These are phyloP conservation scores for Rhodotorula glutinis DNA, from an alignment of 1,284 basidiomycete species.

Conservation along the genomic window DNA sequence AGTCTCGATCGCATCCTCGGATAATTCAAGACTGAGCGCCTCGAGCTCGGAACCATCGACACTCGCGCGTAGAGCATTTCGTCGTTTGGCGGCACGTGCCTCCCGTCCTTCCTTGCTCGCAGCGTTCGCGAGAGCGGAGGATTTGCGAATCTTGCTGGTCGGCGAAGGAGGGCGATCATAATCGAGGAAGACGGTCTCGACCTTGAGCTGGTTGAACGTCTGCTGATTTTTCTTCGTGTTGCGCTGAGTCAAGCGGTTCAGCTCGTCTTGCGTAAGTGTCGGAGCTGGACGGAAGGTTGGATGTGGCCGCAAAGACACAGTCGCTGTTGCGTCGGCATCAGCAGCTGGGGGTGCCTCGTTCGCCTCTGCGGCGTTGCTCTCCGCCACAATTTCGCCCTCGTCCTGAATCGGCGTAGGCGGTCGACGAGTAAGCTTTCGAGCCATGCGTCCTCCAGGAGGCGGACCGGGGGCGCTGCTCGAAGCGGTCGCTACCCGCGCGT, in stretches of 20 bases:
- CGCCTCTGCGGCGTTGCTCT: neutral
- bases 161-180: conserved; percentile 41
- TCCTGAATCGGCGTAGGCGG: neutral
- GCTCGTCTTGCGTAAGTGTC: conserved; percentile 32
- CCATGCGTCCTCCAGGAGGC: neutral
- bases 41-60: conserved; percentile 27
- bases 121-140: conserved; percentile 14
- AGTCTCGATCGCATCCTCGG: neutral
- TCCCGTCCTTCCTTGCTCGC: conserved; percentile 25
- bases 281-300: conserved; percentile 24
- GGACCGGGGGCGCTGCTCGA: neutral
- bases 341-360: neutral
- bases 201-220: conserved; percentile 37
- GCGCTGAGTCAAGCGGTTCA: conserved; percentile 35
- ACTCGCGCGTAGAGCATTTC: conserved; percentile 34
- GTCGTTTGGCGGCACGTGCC: conserved; percentile 32
- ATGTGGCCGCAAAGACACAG: neutral
- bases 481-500: neutral
- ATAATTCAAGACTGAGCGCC: conserved; percentile 10
- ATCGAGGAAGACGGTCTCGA: conserved; percentile 36
- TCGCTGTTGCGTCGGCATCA: neutral
- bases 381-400: neutral
- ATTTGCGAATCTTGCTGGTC: conserved; percentile 42
- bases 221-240: conserved; percentile 41
- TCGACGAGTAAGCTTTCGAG: neutral